Evolutionary conservation across 2,329 filamentous ascomycete species (phyloP).

Genomic region (Microdochium trichocladiopsis): DNA sequence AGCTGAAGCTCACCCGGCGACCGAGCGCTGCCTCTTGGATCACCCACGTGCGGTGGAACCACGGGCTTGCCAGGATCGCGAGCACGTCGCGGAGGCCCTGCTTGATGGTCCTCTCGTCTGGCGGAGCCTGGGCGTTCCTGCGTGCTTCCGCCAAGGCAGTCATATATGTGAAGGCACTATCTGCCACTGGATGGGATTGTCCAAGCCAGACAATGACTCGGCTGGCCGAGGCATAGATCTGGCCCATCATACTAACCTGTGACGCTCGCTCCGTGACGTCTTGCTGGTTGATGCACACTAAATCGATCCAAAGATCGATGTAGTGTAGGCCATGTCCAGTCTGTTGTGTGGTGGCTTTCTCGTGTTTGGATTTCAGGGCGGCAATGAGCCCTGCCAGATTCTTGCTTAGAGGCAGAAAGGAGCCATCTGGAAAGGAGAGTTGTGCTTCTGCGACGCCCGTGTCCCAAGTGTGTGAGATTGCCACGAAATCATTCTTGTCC

Average conservation of each 20-base stretch:
- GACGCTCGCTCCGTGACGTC: conserved; percentile 2
- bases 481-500: neutral
- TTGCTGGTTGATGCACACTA: conserved; percentile 7
- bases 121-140: neutral
- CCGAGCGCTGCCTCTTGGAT: neutral
- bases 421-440: neutral
- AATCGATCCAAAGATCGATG: conserved; percentile 8
- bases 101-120: neutral
- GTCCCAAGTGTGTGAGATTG: neutral
- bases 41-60: neutral
- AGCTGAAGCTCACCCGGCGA: neutral
- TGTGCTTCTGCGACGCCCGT: neutral
- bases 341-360: neutral
- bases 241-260: conserved; percentile 5
- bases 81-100: neutral
- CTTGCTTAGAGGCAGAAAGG: neutral
- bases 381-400: neutral
- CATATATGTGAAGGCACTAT: neutral
- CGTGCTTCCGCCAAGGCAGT: neutral
- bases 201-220: conserved; percentile 8
- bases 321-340: neutral
- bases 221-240: conserved; percentile 3
- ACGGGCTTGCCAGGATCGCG: neutral
- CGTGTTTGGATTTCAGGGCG: neutral
- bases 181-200: neutral